Percentiles rank a stretch among this genome's conserved stretches.
Evolutionary conservation across 192 early-diverging fungal species (phyloP).

Genomic region (Coemansia sp.): DNA sequence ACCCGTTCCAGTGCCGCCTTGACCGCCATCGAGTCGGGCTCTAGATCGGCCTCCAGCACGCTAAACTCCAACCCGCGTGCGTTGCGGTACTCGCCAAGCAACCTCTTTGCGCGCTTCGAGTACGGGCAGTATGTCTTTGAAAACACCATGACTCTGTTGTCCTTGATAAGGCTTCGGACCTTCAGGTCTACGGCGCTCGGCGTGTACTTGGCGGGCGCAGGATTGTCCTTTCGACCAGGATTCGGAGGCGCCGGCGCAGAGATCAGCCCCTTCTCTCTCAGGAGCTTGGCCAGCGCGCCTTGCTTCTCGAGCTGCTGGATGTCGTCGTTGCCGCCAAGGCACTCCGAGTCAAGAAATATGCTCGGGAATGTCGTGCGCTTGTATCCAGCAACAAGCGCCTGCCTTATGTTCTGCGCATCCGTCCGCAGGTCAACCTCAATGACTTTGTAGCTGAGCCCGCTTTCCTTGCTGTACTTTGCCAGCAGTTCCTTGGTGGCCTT

Average conservation of each 20-base stretch:
- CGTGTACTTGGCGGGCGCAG: not conserved
- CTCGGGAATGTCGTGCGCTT: constrained; percentile 64
- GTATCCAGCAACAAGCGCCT: constrained; percentile 52
- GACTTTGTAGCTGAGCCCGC: constrained; percentile 47
- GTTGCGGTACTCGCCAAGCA: constrained; percentile 47
- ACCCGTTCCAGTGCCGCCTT: constrained; percentile 54
- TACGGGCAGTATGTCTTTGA: constrained; percentile 78
- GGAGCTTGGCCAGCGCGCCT: constrained; percentile 49
- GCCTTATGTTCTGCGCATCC: constrained; percentile 55
- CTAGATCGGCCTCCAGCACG: constrained; percentile 57
- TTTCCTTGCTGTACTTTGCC: constrained; percentile 16
- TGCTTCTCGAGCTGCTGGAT: constrained; percentile 38
- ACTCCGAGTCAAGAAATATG: constrained; percentile 63
- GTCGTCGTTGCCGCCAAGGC: constrained; percentile 61
- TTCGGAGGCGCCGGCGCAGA: not conserved
- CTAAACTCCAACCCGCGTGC: constrained; percentile 44
- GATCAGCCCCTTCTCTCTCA: constrained; percentile 25
- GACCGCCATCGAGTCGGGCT: constrained; percentile 56
- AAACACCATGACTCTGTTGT: constrained; percentile 63
- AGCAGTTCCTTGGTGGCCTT: constrained; percentile 59
- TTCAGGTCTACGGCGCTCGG: constrained; percentile 22
- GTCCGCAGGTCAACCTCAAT: constrained; percentile 45
- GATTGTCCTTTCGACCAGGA: not conserved
- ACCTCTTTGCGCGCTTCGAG: constrained; percentile 60
- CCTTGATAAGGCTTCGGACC: constrained; percentile 32